Base-by-base conservation (phyloP, 768 basidiomycete genomes). In the Chlorophyllum brunneum region DNA sequence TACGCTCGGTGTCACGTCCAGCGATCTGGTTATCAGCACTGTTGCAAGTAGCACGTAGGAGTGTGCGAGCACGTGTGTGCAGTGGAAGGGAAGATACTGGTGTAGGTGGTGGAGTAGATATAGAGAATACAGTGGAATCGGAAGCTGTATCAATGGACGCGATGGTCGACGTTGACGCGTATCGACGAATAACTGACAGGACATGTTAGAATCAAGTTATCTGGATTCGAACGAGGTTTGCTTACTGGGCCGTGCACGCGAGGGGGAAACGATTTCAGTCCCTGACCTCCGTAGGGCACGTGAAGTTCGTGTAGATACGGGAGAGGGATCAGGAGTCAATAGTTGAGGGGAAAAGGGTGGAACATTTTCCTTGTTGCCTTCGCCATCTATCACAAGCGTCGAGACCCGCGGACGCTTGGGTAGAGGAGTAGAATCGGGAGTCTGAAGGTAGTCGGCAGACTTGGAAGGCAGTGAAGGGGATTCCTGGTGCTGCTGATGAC, bases 311-410 rank as follows among this genome's bases (percentile, higher is more conserved):
- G 73, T 50, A 9, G 64, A 51, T 6, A 65, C 60, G 15, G 77
- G 70, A 20, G 72, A 65, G 5, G 63, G 47, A 24, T 70, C 63
- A 22, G 56, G 60, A 37, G 63, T 72, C 57, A 76, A 54, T 10
- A 64, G 55, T 40, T 78, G 72, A 27, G 61, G 56, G 40, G 65
- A 67, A 57, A 78, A 75, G 1, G 87, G 87, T n/a, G 86, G 84
- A 15, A 88, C 75, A 59, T 89, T 89, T 65, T 89, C 87, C 71
- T 89, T 89, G 66, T 89, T 89, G 20, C 74, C 71, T 45, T 82
- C 80, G 36, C 76, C 80, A 55, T 84, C 83, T 16, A 75, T 48
- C 27, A 64, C 55, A 4, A 65, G 66, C 13, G 64, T 62, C 13
- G 77, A 74, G 15, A 75, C 79, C 47, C 81, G 78, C 38, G 76